Base-by-base conservation (phyloP, 2,329 filamentous ascomycete genomes). In the Hymenoscyphus fraxineus region DNA sequence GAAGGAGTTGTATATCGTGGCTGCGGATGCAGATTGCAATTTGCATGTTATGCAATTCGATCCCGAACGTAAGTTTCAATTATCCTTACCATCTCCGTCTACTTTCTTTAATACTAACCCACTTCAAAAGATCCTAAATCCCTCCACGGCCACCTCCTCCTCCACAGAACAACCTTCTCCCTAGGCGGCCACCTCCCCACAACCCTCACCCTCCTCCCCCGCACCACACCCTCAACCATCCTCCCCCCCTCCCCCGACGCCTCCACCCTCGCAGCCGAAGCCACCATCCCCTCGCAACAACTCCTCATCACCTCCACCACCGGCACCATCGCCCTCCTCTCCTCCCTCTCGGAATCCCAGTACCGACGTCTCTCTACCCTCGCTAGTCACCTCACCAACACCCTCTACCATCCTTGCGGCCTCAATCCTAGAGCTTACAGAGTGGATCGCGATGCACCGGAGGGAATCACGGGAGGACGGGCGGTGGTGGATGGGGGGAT, bases 41-140 rank as follows among this genome's bases (percentile, higher is more conserved):
- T 78, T 99, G 51, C 92, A 97, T 75, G 84, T 97, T 58, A 79
- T 98, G 68, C 92, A 98, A 77, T 99, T 95, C 73, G 93, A 98
- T 73, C 95, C 95, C 0, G 94, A 98, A 74, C 90, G 92, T 95
- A 82, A 78, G 89, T 83, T 13, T 56, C 27, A 27, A 27, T 27
- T 3, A 2, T 27, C 2, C 2, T 27, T 27, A 27, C 27, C 2
- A 27, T 27, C 27, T 27, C 27, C 2, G 2, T 27, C 27, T 27
- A 3, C 27, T 27, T 27, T 27, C 27, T 27, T 19, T 59, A 2
- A 44, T 44, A 19, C 7, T 16, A 9, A 44, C 57, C 35, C 7
- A 31, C 35, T 64, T 27, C 13, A 27, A 63, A 70, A 96, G 93
- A 98, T 74, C 94, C 94, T 16, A 96, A 96, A 80, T 96, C 93